These are phyloP conservation scores for Lasiosphaeria ovina DNA, from an alignment of 495 filamentous ascomycete species.

Conservation along the genomic window DNA sequence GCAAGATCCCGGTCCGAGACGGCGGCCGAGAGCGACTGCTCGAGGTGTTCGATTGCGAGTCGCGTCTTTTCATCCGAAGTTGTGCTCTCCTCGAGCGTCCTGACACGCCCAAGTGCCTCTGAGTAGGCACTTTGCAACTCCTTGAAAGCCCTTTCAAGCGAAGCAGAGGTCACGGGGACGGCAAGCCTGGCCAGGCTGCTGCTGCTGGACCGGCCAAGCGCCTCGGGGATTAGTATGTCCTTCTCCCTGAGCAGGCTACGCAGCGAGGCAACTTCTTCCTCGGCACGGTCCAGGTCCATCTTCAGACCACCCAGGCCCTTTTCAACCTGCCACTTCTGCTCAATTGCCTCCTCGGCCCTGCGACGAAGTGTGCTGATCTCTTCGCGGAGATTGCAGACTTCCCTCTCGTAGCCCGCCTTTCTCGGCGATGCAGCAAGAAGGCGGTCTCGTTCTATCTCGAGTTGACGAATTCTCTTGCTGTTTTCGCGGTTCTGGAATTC, in stretches of 20 bases:
- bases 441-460: slow-evolving; percentile 76
- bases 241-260: slow-evolving; percentile 80
- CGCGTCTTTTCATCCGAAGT: slow-evolving; percentile 51
- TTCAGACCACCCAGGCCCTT: slow-evolving; percentile 89
- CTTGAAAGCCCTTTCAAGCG: slow-evolving; percentile 73
- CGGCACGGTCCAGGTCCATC: slow-evolving; percentile 94
- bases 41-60: slow-evolving; percentile 59
- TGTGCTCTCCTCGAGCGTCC: slow-evolving; percentile 48
- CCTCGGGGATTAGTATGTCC: slow-evolving; percentile 69
- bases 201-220: slow-evolving; percentile 48
- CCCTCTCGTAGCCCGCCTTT: slow-evolving; percentile 74
- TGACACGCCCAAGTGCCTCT: slow-evolving; percentile 55
- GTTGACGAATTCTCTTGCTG: slow-evolving; percentile 66
- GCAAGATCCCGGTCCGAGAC: slow-evolving; percentile 72
- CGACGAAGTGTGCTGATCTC: slow-evolving; percentile 83
- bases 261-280: slow-evolving; percentile 84
- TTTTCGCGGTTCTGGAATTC: slow-evolving; percentile 77
- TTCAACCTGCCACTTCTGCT: slow-evolving; percentile 94
- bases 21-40: slow-evolving; percentile 61
- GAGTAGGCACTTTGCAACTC: slow-evolving; percentile 66
- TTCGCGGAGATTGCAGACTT: slow-evolving; percentile 72
- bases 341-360: slow-evolving; percentile 92
- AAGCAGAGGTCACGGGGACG: slow-evolving; percentile 59
- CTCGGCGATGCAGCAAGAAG: slow-evolving; percentile 68
- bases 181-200: slow-evolving; percentile 23